Conservation (phyloP, 2,329 filamentous ascomycete species). For the Aureobasidium sp. region DNA sequence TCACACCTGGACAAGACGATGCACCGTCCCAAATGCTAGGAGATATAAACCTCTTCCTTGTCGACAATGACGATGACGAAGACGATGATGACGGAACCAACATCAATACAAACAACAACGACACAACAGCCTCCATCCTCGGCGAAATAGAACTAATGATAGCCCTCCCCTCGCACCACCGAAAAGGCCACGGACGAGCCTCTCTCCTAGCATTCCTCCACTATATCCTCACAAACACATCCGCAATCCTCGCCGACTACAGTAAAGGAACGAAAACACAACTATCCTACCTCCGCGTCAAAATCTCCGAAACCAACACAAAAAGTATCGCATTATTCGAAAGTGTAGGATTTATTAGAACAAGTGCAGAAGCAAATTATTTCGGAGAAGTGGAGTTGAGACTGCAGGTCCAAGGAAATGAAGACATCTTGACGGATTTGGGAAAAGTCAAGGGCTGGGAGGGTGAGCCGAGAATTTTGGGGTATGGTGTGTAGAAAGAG, state of each 20-base stretch:
- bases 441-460: conserved; percentile 5
- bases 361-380: conserved; percentile 61
- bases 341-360: conserved; percentile 61
- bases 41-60: conserved; percentile 75
- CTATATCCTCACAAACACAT: conserved; percentile 67
- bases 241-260: conserved; percentile 66
- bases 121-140: conserved; percentile 37
- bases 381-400: conserved; percentile 74
- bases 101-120: conserved; percentile 23
- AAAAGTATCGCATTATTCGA: conserved; percentile 68
- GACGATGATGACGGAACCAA: conserved; percentile 46
- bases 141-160: conserved; percentile 94
- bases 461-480: not conserved
- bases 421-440: not conserved
- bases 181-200: conserved; percentile 70
- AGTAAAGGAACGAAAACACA: conserved; percentile 17
- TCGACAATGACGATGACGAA: conserved; percentile 58
- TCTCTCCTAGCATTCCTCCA: conserved; percentile 73
- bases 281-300: conserved; percentile 62
- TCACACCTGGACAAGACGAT: conserved; percentile 58
- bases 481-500: no score
- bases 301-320: conserved; percentile 65
- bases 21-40: conserved; percentile 53
- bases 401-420: conserved; percentile 27
- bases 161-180: conserved; percentile 63